Evolutionary conservation across 2,329 filamentous ascomycete genomes (phyloP).

Genomic region (Botrytis hyacinthi): DNA sequence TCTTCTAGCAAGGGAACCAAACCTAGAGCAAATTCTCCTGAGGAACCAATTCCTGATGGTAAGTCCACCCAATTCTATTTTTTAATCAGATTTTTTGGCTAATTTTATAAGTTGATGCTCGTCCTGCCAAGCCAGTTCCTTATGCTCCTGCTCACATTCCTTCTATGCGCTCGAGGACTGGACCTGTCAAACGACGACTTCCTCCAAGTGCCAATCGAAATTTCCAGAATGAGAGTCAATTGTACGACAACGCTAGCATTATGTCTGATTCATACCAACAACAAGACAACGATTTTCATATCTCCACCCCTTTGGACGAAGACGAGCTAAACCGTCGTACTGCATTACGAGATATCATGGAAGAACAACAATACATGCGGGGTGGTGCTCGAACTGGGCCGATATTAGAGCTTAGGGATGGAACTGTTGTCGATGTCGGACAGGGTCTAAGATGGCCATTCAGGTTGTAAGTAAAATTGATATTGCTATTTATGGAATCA

Average conservation of each 20-base stretch:
- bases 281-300: slow-evolving; percentile 22
- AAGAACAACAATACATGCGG: slow-evolving; percentile 22
- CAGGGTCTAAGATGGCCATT: background rate
- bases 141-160: slow-evolving; percentile 4
- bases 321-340: slow-evolving; percentile 19
- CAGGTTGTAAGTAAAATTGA: background rate
- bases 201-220: slow-evolving; percentile 27
- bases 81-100: background rate
- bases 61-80: background rate
- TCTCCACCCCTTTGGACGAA: slow-evolving; percentile 8
- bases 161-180: slow-evolving; percentile 9
- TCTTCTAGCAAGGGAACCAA: background rate
- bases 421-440: background rate
- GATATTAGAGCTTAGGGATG: background rate
- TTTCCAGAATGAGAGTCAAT: slow-evolving; percentile 40
- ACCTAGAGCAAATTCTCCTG: background rate
- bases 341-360: slow-evolving; percentile 19
- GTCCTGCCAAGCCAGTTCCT: background rate
- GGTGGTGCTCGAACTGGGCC: background rate
- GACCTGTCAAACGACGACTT: slow-evolving; percentile 9
- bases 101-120: slow-evolving; percentile 11
- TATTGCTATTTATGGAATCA: background rate
- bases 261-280: slow-evolving; percentile 28
- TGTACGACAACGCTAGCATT: slow-evolving; percentile 41
- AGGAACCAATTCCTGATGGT: slow-evolving; percentile 5